Percentiles rank a stretch among this genome's conserved stretches.
These are phyloP conservation scores for Rubroshorea leprosula DNA, from an alignment of 345 rosid genomes.

Conservation along the genomic window DNA sequence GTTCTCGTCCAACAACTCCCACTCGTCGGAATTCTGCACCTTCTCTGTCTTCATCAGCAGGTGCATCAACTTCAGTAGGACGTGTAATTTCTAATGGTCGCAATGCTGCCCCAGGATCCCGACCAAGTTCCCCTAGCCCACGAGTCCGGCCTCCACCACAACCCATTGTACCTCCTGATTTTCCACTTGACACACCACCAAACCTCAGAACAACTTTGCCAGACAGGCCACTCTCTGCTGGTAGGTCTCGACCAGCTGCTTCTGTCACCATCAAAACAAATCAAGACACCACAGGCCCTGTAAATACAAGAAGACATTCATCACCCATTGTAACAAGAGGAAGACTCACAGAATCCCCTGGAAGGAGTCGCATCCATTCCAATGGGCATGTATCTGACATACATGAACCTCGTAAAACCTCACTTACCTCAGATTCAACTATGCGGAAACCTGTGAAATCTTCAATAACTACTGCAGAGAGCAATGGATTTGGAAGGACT, in stretches of 20 bases:
- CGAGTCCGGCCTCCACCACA: constrained; percentile 59
- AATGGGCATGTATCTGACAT: constrained; percentile 44
- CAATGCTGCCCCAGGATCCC: constrained; percentile 51
- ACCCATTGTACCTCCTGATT: constrained; percentile 76
- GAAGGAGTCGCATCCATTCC: constrained; percentile 47
- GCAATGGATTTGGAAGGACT: constrained; percentile 78
- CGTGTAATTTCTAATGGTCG: constrained; percentile 64
- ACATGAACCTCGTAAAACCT: constrained; percentile 51
- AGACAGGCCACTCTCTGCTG: constrained; percentile 91
- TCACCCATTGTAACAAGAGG: constrained; percentile 82
- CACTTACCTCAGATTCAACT: constrained; percentile 48
- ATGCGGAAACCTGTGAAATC: constrained; percentile 57
- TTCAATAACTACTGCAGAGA: constrained; percentile 40
- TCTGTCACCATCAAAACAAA: constrained; percentile 38
- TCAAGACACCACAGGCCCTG: constrained; percentile 49
- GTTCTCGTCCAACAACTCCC: constrained; percentile 91
- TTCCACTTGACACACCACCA: constrained; percentile 84
- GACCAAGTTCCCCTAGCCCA: constrained; percentile 88
- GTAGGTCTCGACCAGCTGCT: constrained; percentile 78
- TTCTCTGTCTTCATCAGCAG: constrained; percentile 41
- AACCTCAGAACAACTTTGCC: constrained; percentile 88
- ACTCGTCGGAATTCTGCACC: constrained; percentile 63
- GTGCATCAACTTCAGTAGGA: constrained; percentile 44
- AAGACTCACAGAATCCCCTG: constrained; percentile 61
- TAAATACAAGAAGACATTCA: constrained; percentile 62